Evolutionary conservation across 768 basidiomycete genomes (phyloP).

Genomic region (Calocera viscosa): DNA sequence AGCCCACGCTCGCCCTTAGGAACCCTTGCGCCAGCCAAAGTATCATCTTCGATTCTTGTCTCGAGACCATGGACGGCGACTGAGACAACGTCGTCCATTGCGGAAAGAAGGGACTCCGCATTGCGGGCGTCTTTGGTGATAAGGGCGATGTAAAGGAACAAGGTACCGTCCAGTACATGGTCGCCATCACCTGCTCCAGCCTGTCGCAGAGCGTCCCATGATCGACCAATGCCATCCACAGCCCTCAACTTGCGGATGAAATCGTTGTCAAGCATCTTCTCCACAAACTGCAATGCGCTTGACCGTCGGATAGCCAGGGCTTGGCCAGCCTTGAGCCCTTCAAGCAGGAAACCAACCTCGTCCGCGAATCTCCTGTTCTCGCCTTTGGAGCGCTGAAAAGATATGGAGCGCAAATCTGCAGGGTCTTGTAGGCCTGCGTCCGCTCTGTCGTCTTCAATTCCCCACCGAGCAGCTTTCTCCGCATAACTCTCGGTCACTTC

Average conservation of each 20-base stretch:
- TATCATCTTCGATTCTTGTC: background rate
- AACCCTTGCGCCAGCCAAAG: background rate
- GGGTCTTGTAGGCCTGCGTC: background rate
- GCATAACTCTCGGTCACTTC: background rate
- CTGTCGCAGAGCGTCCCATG: constrained; percentile 52
- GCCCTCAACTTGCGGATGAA: constrained; percentile 71
- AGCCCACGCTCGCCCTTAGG: background rate
- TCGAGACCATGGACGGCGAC: background rate
- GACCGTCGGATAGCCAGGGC: constrained; percentile 43
- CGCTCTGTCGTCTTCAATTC: background rate
- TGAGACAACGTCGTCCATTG: background rate
- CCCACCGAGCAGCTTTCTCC: background rate
- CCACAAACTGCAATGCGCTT: constrained; percentile 66
- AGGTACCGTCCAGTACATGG: constrained; percentile 50
- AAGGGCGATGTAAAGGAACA: constrained; percentile 50
- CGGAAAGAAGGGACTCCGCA: constrained; percentile 22
- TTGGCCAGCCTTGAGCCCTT: constrained; percentile 49
- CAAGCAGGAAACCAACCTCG: constrained; percentile 74
- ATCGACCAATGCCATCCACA: constrained; percentile 54
- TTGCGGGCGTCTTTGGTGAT: constrained; percentile 47
- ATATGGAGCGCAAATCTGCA: constrained; percentile 32
- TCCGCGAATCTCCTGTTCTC: constrained; percentile 70
- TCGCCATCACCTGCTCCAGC: constrained; percentile 50
- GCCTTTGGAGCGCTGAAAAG: constrained; percentile 67
- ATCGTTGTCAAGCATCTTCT: constrained; percentile 57